Conservation (phyloP, 2,329 filamentous ascomycete species). For the Lachnellula cervina region DNA sequence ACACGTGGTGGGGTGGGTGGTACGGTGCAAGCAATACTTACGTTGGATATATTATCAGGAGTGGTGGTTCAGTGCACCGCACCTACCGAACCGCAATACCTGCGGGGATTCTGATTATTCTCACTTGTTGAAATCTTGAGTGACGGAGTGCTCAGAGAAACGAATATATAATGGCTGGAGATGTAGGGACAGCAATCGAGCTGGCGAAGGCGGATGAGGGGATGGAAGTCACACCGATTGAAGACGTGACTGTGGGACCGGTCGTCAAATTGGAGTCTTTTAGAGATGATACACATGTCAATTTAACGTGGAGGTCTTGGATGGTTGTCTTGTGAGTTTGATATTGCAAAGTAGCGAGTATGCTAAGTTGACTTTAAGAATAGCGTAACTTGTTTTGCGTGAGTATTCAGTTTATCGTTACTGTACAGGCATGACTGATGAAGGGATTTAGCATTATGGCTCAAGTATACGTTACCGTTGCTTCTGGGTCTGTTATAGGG, state of each 20-base stretch:
- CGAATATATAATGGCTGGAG: background rate
- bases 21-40: background rate
- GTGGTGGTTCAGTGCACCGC: too few relatives aligned
- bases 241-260: constrained; percentile 5
- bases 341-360: constrained; percentile 31
- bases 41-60: too few relatives aligned
- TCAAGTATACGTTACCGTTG: constrained; percentile 52
- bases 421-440: background rate
- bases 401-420: constrained; percentile 15
- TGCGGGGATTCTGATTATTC: constrained; percentile 16
- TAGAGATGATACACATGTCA: constrained; percentile 37
- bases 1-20: too few relatives aligned
- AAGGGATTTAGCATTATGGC: constrained; percentile 40
- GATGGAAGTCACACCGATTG: constrained; percentile 8
- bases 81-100: too few relatives aligned
- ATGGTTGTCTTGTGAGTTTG: constrained; percentile 39
- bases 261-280: constrained; percentile 20
- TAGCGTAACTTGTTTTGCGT: constrained; percentile 45
- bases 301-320: constrained; percentile 53
- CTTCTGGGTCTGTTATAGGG: constrained; percentile 50
- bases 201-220: constrained; percentile 5
- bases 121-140: constrained; percentile 2
- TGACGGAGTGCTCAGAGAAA: background rate
- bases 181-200: constrained; percentile 3
- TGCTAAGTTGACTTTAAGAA: constrained; percentile 17